Base-by-base conservation (phyloP, 2,329 filamentous ascomycete genomes). In the Curvularia eragrostidis region DNA sequence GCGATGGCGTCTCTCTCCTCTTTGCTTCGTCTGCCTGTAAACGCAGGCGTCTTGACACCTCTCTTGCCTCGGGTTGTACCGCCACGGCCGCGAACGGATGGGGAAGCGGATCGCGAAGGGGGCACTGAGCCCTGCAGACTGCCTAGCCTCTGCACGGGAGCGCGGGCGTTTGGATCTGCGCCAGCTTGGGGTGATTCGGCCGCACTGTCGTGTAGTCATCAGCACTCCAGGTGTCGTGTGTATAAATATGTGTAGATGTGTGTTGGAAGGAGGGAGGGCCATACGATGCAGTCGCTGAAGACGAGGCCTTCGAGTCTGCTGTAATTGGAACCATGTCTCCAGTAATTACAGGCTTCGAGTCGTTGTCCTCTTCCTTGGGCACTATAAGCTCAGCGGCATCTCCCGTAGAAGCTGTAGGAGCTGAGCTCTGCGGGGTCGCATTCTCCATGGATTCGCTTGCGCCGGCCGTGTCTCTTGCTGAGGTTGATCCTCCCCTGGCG, bases 21-120 rank as follows among this genome's bases (percentile, higher is more conserved):
- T 59, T 80, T 79, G 58, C 78, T 81, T 52, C 80, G 68, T 51
- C 80, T 73, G 12, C 78, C 79, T 15, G 73, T 77, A 55, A 79
- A 80, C 36, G 76, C 78, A 4, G 80, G 80, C 49, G 75, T 72
- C 7, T 67, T 60, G 28, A 62, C 54, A n/a, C 66, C 63, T 48
- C 70, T 70, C 53, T 73, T 77, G 24, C 73, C 70, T 52, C 66
- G 59, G 5, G 49, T 57, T 23, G 68, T 62, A 26, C 61, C 64
- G 18, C 71, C 69, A 19, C 72, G 71, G 30, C 60, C 60, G 7
- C 68, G 71, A 41, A 71, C 58, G 8, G 69, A 64, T 3, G 69
- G 70, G 1, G 73, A 74, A 8, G 71, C 68, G 39, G 72, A 73
- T 28, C 69, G 65, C 1, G 71, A 74, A 32, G 70, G 54, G n/a